phyloP scores from a whole-genome alignment of 2,329 filamentous ascomycete genomes.

The Claviceps maximensis region DNA sequence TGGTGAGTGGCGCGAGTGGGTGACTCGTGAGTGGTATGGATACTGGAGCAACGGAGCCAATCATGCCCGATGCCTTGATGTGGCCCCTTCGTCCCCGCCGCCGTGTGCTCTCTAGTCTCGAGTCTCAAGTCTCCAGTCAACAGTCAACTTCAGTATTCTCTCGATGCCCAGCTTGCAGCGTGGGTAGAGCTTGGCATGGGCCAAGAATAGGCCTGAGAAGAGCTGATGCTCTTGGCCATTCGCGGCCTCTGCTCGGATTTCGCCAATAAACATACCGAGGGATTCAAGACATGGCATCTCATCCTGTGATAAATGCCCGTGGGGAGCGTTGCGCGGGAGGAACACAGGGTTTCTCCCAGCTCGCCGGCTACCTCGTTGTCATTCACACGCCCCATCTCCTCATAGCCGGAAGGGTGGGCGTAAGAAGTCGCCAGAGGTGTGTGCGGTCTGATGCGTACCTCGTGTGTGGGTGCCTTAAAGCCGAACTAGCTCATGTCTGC shows the following conservation, averaged over 20 bases:
- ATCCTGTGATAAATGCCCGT: slow-evolving; percentile 1
- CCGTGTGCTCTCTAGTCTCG: not conserved
- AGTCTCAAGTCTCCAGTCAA: not conserved
- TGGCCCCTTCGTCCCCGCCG: not conserved
- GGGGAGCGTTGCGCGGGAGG: not conserved
- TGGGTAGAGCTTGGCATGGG: not conserved
- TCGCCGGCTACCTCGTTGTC: not conserved
- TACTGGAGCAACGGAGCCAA: not conserved
- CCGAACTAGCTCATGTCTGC: slow-evolving; percentile 2
- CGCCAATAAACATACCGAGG: not conserved
- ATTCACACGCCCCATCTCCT: not conserved
- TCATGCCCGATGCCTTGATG: not conserved
- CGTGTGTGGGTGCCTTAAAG: slow-evolving; percentile 1
- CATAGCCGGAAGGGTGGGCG: not conserved
- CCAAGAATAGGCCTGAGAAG: not conserved
- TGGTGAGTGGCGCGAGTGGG: not conserved
- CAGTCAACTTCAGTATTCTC: too few species aligned
- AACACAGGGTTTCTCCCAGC: not conserved
- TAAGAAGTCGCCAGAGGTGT: not conserved
- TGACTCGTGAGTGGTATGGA: not conserved
- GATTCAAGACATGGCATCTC: not conserved
- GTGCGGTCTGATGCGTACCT: not conserved
- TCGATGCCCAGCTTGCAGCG: not conserved
- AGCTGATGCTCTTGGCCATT: not conserved
- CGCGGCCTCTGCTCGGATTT: not conserved